These are phyloP conservation scores for Kodamaea arcana DNA, from an alignment of 1,139 yeast genomes.

Conservation along the genomic window DNA sequence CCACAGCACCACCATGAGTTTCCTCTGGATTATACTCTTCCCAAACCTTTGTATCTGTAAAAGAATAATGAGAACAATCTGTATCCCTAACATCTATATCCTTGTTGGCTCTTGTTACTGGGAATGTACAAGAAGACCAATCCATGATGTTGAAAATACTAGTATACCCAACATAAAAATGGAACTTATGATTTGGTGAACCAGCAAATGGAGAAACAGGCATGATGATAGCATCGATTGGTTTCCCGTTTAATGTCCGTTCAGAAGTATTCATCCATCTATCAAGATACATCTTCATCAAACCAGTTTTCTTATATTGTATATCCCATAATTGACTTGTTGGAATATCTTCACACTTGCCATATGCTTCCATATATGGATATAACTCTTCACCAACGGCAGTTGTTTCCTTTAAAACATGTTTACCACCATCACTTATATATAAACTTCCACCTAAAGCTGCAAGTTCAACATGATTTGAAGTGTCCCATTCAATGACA, in stretches of 20 bases:
- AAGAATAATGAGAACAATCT: constrained; percentile 7
- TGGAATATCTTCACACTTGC: constrained; percentile 24
- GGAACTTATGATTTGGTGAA: constrained; percentile 36
- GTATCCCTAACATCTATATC: constrained; percentile 29
- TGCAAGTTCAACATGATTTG: constrained; percentile 32
- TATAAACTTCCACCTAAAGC: constrained; percentile 38
- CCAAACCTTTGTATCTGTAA: constrained; percentile 11
- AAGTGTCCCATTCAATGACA: constrained; percentile 54
- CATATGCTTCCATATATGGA: constrained; percentile 33
- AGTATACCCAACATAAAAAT: constrained; percentile 45
- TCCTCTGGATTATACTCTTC: constrained; percentile 49
- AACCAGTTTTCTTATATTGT: constrained; percentile 27
- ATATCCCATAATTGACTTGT: constrained; percentile 44
- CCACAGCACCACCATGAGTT: constrained; percentile 62
- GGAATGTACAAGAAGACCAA: constrained; percentile 55
- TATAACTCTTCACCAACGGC: constrained; percentile 48
- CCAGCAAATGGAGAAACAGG: constrained; percentile 48
- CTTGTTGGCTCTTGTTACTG: constrained; percentile 52
- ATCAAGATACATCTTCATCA: constrained; percentile 32
- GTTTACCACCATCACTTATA: constrained; percentile 43
- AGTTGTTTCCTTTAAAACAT: constrained; percentile 23
- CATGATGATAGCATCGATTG: constrained; percentile 46
- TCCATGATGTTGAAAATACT: constrained; percentile 58
- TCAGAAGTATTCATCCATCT: constrained; percentile 32
- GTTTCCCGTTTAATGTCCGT: constrained; percentile 33